Evolutionary conservation across 1,139 yeast species (phyloP).

Genomic region (Blastobotrys buckinghamii): DNA sequence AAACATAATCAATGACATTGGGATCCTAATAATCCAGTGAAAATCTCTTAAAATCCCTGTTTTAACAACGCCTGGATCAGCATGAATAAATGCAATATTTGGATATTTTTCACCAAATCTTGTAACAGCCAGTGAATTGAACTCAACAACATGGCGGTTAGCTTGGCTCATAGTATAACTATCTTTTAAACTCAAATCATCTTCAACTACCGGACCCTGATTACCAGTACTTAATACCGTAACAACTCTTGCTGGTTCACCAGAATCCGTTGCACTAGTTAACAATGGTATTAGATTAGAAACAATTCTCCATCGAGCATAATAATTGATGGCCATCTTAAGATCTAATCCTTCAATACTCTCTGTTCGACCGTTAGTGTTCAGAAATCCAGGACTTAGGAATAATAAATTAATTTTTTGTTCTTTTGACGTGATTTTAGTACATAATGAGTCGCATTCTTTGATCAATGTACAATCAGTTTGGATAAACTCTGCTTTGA

Average conservation of each 20-base stretch:
- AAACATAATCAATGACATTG: slow-evolving; percentile 2
- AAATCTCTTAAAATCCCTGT: slow-evolving; percentile 23
- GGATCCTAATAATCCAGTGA: slow-evolving; percentile 23
- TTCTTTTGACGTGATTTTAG: slow-evolving; percentile 22
- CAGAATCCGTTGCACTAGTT: slow-evolving; percentile 21
- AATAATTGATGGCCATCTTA: slow-evolving; percentile 27
- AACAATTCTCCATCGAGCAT: slow-evolving; percentile 27
- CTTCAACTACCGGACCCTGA: slow-evolving; percentile 20
- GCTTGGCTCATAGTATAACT: slow-evolving; percentile 14
- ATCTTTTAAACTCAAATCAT: slow-evolving; percentile 26
- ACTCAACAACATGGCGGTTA: slow-evolving; percentile 17
- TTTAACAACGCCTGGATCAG: slow-evolving; percentile 28
- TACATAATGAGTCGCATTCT: slow-evolving; percentile 24
- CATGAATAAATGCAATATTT: slow-evolving; percentile 25
- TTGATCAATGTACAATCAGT: slow-evolving; percentile 24
- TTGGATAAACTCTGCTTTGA: slow-evolving; percentile 24
- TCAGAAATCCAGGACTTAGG: slow-evolving; percentile 24
- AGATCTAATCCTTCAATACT: slow-evolving; percentile 29
- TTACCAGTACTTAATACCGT: slow-evolving; percentile 27
- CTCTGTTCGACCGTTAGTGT: slow-evolving; percentile 21
- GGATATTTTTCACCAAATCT: slow-evolving; percentile 27
- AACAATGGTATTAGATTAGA: slow-evolving; percentile 24
- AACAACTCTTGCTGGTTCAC: slow-evolving; percentile 28
- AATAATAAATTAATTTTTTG: slow-evolving; percentile 26
- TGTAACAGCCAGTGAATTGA: slow-evolving; percentile 23